These are phyloP conservation scores for Scheffersomyces illinoinensis DNA, from an alignment of 1,139 yeast genomes.

Conservation along the genomic window DNA sequence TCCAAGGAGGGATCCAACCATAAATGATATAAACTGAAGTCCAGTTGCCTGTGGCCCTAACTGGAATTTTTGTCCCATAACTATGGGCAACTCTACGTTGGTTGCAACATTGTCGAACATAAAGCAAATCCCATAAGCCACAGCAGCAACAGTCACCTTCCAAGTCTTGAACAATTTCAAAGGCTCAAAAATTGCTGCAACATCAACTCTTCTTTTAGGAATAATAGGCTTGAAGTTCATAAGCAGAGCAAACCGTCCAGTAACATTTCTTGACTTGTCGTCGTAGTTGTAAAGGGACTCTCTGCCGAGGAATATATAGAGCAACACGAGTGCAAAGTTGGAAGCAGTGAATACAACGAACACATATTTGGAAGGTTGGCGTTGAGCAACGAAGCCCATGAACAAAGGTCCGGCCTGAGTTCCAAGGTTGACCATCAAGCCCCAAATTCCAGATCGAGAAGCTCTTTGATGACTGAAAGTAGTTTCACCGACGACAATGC, in stretches of 20 bases:
- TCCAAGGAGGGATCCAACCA: constrained; percentile 19
- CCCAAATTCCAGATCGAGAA: constrained; percentile 22
- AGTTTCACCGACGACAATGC: constrained; percentile 17
- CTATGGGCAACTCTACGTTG: constrained; percentile 19
- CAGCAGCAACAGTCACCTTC: constrained; percentile 13
- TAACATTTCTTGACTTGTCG: neutral
- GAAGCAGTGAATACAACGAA: constrained; percentile 16
- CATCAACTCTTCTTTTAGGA: neutral
- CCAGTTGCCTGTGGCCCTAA: constrained; percentile 21
- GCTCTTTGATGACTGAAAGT: constrained; percentile 23
- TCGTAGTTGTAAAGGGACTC: constrained; percentile 17
- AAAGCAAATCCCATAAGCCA: constrained; percentile 18
- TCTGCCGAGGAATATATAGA: constrained; percentile 16
- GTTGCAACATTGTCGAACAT: constrained; percentile 20
- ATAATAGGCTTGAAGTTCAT: neutral
- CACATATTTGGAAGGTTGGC: constrained; percentile 12
- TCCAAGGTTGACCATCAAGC: constrained; percentile 18
- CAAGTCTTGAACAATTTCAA: constrained; percentile 9
- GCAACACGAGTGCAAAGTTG: constrained; percentile 16
- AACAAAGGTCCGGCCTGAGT: constrained; percentile 21
- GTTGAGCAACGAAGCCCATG: constrained; percentile 21
- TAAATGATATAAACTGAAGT: constrained; percentile 18
- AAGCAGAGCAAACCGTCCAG: neutral
- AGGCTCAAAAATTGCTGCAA: constrained; percentile 11
- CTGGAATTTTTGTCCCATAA: constrained; percentile 14